Conservation (phyloP, 768 basidiomycete genomes). For the Xanthoconium purpureum region DNA sequence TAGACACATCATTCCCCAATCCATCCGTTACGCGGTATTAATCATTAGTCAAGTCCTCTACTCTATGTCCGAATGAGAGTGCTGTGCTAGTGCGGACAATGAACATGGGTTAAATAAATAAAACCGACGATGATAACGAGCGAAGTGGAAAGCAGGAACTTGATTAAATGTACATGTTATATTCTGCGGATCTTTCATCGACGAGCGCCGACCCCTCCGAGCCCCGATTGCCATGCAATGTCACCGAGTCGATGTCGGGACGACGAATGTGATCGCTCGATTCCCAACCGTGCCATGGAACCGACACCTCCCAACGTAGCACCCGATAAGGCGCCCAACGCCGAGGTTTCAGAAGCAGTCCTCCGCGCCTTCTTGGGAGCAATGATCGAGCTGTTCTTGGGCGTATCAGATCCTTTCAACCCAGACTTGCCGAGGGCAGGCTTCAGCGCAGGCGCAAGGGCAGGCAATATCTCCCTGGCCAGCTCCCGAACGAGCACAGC, state of each 20-base stretch:
- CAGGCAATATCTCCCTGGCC: conserved; percentile 80
- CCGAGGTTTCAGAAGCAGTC: conserved; percentile 66
- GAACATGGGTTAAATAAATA: conserved; percentile 15
- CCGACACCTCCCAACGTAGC: conserved; percentile 16
- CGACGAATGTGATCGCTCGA: conserved; percentile 37
- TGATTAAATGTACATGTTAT: conserved; percentile 7
- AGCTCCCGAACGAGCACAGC: conserved; percentile 90
- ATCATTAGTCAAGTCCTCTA: conserved; percentile 27
- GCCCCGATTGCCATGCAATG: conserved; percentile 51
- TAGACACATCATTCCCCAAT: conserved; percentile 14
- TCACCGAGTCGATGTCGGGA: conserved; percentile 58
- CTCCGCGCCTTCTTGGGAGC: conserved; percentile 66
- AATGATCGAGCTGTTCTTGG: conserved; percentile 39
- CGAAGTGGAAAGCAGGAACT: conserved; percentile 11
- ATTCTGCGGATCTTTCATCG: conserved; percentile 16
- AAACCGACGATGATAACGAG: conserved; percentile 8
- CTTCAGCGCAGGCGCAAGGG: conserved; percentile 67
- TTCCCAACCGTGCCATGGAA: conserved; percentile 29
- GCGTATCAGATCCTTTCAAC: conserved; percentile 34
- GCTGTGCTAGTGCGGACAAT: conserved; percentile 9
- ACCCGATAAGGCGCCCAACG: conserved; percentile 27
- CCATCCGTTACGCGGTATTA: conserved; percentile 11
- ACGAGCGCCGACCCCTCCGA: conserved; percentile 12
- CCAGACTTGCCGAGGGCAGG: conserved; percentile 40
- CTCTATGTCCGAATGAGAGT: conserved; percentile 33